Evolutionary conservation across 2,329 filamentous ascomycete genomes (phyloP).

Genomic region (Dothideomycetidae sp.): DNA sequence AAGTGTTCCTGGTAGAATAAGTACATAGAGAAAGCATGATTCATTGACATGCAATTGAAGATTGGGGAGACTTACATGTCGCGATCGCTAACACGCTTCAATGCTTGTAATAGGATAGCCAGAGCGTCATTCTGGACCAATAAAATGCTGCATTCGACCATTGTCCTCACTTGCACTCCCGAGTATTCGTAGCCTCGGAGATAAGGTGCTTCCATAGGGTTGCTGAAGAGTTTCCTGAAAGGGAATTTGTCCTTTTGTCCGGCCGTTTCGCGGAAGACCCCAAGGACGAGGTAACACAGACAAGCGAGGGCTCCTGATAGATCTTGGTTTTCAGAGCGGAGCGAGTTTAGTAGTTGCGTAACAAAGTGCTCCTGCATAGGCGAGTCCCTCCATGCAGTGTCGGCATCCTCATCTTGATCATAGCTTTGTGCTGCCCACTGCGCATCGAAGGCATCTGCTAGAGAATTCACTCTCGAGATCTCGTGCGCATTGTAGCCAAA

Average conservation of each 20-base stretch:
- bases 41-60: too few species aligned
- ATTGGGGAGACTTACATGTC: constrained; percentile 9
- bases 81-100: constrained; percentile 21
- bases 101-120: constrained; percentile 25
- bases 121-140: constrained; percentile 29
- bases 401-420: constrained; percentile 27
- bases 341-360: constrained; percentile 24
- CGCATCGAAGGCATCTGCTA: constrained; percentile 62
- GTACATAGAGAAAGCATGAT: too few species aligned
- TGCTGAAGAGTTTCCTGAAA: constrained; percentile 12
- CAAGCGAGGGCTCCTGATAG: constrained; percentile 28
- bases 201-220: constrained; percentile 17
- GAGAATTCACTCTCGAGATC: constrained; percentile 60
- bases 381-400: constrained; percentile 52
- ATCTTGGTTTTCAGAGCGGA: constrained; percentile 21
- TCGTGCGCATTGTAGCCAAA: constrained; percentile 86
- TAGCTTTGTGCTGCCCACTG: constrained; percentile 43
- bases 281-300: constrained; percentile 33
- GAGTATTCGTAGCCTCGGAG: constrained; percentile 22
- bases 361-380: constrained; percentile 47
- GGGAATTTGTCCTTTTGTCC: constrained; percentile 17
- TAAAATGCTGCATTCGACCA: constrained; percentile 30
- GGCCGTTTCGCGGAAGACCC: constrained; percentile 37
- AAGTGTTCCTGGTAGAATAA: constrained; percentile 3
- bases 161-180: constrained; percentile 30